Conservation (phyloP, 768 basidiomycete species). For the Ramaria sp. region DNA sequence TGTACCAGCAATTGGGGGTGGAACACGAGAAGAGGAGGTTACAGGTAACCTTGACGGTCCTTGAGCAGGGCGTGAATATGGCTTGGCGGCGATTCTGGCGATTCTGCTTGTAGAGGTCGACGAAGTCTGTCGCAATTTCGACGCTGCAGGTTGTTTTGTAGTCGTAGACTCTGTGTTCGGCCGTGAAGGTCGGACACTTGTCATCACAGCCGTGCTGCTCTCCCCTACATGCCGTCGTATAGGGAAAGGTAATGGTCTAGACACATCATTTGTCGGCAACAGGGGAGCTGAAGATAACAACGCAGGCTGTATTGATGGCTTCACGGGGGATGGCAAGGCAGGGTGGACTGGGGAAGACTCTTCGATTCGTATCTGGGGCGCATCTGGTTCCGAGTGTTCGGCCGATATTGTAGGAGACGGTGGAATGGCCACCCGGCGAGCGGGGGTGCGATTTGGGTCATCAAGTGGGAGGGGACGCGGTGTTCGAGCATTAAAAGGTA, state of each 20-base stretch:
- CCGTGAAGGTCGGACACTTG: not conserved
- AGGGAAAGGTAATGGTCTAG: not conserved
- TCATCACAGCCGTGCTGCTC: not conserved
- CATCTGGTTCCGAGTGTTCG: not conserved
- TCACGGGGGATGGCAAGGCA: not conserved
- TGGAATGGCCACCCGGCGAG: conserved; percentile 31
- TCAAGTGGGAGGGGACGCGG: conserved; percentile 23
- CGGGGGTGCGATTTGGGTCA: conserved; percentile 44
- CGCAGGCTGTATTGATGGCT: not conserved
- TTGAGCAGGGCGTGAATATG: not conserved
- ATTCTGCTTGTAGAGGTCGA: not conserved
- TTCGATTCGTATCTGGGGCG: not conserved
- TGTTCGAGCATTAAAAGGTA: conserved; percentile 19
- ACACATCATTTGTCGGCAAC: not conserved
- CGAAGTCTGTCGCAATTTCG: not conserved
- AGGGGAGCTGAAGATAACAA: not conserved
- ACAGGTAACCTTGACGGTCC: not conserved
- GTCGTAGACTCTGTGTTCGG: not conserved
- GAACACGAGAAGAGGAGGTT: not conserved
- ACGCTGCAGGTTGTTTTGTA: not conserved
- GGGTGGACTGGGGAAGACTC: not conserved
- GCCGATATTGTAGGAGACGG: conserved; percentile 9
- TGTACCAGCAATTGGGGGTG: not conserved
- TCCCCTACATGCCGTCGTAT: not conserved
- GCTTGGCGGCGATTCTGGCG: not conserved